Base-by-base conservation (phyloP, 805 yeast genomes). In the Yamadazyma sp. region DNA sequence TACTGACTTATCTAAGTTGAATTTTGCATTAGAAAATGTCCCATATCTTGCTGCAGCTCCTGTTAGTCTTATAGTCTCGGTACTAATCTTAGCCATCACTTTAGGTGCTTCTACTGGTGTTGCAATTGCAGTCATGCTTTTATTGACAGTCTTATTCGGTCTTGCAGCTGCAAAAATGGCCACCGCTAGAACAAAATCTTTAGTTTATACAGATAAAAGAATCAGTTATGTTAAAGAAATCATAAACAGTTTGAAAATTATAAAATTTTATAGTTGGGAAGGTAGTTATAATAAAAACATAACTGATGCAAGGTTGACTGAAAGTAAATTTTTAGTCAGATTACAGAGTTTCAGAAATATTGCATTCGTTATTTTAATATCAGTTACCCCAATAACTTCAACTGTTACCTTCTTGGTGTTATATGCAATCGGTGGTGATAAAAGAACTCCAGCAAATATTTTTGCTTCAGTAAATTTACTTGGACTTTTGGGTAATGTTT, bases 241-340 rank as follows among this genome's bases (percentile, higher is more conserved):
- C 22, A 64, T 89, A 41, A 78, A 73, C 50, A 78, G 82, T 45
- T 73, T 89, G 71, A 86, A 83, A 52, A 71, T 81, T 55, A 84
- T 89, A 56, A 89, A 89, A 62, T 83, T 75, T 55, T 89, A 87
- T 56, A 85, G 94, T 1, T 89, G 96, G 96, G 97, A 89, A 60
- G 67, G 67, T 20, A 87, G 96, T 0, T 89, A 86, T 54, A 68
- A 70, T 35, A 55, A 69, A 7, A 60, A 70, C 33, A 70, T 88
- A 20, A 52, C 75, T 11, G 66, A 64, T 10, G 64, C 76, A 18
- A 75, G 97, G 53, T 47, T 52, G 0, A 48, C 61, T 13, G 97
- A 88, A 58, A 78, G 82, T 70, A 47, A 51, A 3, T 62, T 67
- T 33, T 71, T 88, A 39, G 69, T 78, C 42, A 67, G 61, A 35